A percentile compares a stretch with the other conserved stretches of the same genome.
These are phyloP conservation scores for Vicia villosa DNA, from an alignment of 306 rosid species.

Conservation along the genomic window DNA sequence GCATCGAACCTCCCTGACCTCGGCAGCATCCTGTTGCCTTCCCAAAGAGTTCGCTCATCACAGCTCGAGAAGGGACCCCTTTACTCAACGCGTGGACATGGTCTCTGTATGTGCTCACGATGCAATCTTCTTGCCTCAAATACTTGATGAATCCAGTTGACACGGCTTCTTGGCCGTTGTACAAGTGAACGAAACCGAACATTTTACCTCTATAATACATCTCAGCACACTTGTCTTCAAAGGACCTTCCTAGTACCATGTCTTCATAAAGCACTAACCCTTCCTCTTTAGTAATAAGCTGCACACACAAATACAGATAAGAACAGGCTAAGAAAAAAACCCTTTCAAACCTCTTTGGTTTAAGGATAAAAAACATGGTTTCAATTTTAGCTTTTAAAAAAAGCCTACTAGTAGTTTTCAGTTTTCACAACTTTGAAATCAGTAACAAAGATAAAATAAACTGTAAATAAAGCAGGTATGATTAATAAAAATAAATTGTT, in stretches of 20 bases:
- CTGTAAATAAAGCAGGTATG: not conserved
- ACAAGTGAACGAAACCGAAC: conserved; percentile 98
- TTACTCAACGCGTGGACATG: conserved; percentile 98
- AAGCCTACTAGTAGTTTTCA: not conserved
- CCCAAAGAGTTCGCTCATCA: conserved; percentile 99
- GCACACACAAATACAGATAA: conserved; percentile 33
- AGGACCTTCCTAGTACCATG: conserved; percentile 87
- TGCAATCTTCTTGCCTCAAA: conserved; percentile 71
- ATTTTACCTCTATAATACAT: conserved; percentile 96
- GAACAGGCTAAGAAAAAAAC: conserved; percentile 30
- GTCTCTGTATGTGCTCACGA: conserved; percentile 94
- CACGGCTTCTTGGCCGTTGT: conserved; percentile 99
- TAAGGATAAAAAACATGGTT: not conserved
- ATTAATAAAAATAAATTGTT: not conserved
- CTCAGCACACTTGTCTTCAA: conserved; percentile 99
- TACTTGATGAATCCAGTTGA: conserved; percentile 95
- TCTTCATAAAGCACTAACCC: conserved; percentile 90
- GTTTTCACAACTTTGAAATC: not conserved
- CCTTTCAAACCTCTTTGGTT: not conserved
- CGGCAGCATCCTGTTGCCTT: conserved; percentile 97
- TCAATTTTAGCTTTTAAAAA: not conserved
- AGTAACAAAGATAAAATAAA: not conserved
- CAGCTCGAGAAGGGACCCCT: conserved; percentile 89
- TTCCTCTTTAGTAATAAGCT: conserved; percentile 92
- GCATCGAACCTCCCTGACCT: conserved; percentile 99